phyloP scores from a whole-genome alignment of 176 grass and related monocot genomes.

The Aegilops speltoides region DNA sequence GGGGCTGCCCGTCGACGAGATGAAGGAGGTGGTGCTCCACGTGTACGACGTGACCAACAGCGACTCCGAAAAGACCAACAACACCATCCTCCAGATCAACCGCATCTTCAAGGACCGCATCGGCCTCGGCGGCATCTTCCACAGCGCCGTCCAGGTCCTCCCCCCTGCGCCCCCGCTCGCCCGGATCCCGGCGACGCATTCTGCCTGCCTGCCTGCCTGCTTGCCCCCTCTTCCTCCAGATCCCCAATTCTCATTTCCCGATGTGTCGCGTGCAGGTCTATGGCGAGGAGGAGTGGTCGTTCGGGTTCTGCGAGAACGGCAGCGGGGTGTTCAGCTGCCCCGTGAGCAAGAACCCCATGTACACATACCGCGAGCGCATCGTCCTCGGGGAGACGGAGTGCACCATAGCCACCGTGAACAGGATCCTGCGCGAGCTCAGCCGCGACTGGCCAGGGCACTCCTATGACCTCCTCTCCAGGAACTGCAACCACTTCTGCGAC shows the following conservation, averaged over 20 bases:
- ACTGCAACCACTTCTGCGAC: slow-evolving; percentile 99
- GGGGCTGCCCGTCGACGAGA: slow-evolving; percentile 18
- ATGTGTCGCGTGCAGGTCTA: slow-evolving; percentile 57
- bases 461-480: slow-evolving; percentile 92
- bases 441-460: slow-evolving; percentile 75
- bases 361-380: slow-evolving; percentile 91
- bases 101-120: slow-evolving; percentile 99
- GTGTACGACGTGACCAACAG: slow-evolving; percentile 98
- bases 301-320: slow-evolving; percentile 88
- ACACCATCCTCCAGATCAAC: slow-evolving; percentile 98
- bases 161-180: background rate
- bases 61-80: slow-evolving; percentile 95
- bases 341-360: slow-evolving; percentile 91
- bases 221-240: background rate
- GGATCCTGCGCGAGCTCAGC: slow-evolving; percentile 75
- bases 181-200: slow-evolving; percentile 23
- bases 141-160: slow-evolving; percentile 90
- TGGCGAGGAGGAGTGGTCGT: slow-evolving; percentile 97
- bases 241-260: slow-evolving; percentile 27
- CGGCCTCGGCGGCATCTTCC: slow-evolving; percentile 99
- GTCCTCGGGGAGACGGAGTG: slow-evolving; percentile 84
- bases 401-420: slow-evolving; percentile 62
- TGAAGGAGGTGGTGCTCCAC: slow-evolving; percentile 98
- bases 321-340: slow-evolving; percentile 94
- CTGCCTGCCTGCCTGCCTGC: background rate